Evolutionary conservation across 345 rosid species (phyloP).

Genomic region (Iberis pinnata): DNA sequence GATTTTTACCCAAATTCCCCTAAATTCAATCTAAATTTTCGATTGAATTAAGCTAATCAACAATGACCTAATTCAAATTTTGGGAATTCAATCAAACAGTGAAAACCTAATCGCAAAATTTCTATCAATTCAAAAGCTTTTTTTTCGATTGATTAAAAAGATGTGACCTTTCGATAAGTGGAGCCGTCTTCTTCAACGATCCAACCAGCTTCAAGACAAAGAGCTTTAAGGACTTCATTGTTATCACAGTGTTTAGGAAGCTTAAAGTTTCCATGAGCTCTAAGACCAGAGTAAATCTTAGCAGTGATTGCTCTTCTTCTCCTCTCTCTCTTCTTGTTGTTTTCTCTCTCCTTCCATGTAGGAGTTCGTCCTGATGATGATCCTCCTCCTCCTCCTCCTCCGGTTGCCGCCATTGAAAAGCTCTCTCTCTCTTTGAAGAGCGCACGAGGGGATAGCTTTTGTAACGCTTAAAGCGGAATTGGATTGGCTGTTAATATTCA

Average conservation of each 20-base stretch:
- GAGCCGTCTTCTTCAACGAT: slow-evolving; percentile 88
- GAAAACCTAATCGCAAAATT: not conserved
- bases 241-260: slow-evolving; percentile 96
- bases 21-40: not conserved
- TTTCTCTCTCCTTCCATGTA: slow-evolving; percentile 95
- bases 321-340: slow-evolving; percentile 85
- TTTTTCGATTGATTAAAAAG: no score
- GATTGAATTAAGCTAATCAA: not conserved
- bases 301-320: slow-evolving; percentile 92
- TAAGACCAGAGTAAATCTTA: slow-evolving; percentile 76
- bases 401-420: slow-evolving; percentile 44
- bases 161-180: slow-evolving; percentile 74
- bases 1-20: not conserved
- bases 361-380: slow-evolving; percentile 60
- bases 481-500: no score
- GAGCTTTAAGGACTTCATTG: slow-evolving; percentile 91
- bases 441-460: slow-evolving; percentile 31
- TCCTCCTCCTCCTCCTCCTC: slow-evolving; percentile 28
- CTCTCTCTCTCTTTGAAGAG: slow-evolving; percentile 9
- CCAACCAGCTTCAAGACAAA: slow-evolving; percentile 91
- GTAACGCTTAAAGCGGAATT: no score
- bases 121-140: not conserved
- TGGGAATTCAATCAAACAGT: slow-evolving; percentile 22
- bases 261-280: slow-evolving; percentile 82
- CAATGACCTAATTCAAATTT: not conserved